These are phyloP conservation scores for Hippophae rhamnoides DNA, from an alignment of 306 rosid genomes.

Conservation along the genomic window DNA sequence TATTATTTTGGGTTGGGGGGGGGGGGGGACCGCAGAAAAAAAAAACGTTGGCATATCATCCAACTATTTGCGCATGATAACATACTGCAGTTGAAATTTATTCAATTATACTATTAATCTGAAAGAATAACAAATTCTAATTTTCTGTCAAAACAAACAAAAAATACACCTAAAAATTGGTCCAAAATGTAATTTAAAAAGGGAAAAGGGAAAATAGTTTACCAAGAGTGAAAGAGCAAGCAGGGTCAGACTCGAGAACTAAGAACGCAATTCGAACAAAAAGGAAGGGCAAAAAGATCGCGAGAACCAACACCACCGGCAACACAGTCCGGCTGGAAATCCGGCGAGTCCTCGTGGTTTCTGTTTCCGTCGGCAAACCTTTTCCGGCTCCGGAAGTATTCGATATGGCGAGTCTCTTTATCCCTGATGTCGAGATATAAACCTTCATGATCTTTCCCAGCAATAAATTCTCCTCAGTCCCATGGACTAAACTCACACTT, in stretches of 20 bases:
- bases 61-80: no score
- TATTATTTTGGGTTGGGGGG: no score
- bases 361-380: slow-evolving; percentile 22
- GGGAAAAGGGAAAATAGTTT: not conserved
- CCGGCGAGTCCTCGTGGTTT: slow-evolving; percentile 46
- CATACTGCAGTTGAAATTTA: no score
- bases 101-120: no score
- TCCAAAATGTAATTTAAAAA: not conserved
- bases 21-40: no score
- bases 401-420: slow-evolving; percentile 55
- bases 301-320: slow-evolving; percentile 46
- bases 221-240: slow-evolving; percentile 58
- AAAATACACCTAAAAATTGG: not conserved
- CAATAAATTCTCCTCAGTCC: slow-evolving; percentile 15
- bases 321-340: slow-evolving; percentile 36
- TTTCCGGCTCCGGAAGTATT: slow-evolving; percentile 33
- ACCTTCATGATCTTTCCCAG: slow-evolving; percentile 49
- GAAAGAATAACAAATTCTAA: no score
- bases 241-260: slow-evolving; percentile 68
- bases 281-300: slow-evolving; percentile 52
- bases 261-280: slow-evolving; percentile 61
- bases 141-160: not conserved
- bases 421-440: slow-evolving; percentile 67
- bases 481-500: not conserved
- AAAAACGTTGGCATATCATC: no score